Evolutionary conservation across 441 rosid species (phyloP).

Genomic region (Corymbia citriodora): DNA sequence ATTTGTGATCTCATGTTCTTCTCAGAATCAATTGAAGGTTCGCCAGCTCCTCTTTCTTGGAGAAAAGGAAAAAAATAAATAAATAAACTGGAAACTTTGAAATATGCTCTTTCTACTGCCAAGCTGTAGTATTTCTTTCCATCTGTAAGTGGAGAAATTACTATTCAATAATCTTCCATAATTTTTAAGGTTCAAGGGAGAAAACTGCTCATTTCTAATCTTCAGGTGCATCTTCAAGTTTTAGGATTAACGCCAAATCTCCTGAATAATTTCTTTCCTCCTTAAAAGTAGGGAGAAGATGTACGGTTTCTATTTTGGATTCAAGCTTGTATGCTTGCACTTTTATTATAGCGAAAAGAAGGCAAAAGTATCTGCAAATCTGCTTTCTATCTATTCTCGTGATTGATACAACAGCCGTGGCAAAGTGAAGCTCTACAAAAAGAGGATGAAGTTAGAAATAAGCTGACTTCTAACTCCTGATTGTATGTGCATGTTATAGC

Average conservation of each 20-base stretch:
- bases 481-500: not conserved
- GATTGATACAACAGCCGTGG: not conserved
- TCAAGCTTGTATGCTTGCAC: not conserved
- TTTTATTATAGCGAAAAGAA: not conserved
- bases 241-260: not conserved
- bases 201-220: not conserved
- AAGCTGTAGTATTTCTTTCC: not conserved
- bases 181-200: not conserved
- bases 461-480: not conserved
- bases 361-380: not conserved
- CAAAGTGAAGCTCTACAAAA: not conserved
- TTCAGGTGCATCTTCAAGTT: not conserved
- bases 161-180: not conserved
- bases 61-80: not conserved
- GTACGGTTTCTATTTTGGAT: not conserved
- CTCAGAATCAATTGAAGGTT: not conserved
- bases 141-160: not conserved
- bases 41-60: not conserved
- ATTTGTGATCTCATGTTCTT: not conserved
- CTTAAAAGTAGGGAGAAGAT: not conserved
- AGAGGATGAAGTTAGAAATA: not conserved
- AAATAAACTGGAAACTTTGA: not conserved
- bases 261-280: not conserved
- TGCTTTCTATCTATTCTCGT: not conserved
- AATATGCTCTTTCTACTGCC: not conserved